Evolutionary conservation across 306 rosid genomes (phyloP), one percentile per base, ranked within the genome.

Genomic region (Corylus avellana): DNA sequence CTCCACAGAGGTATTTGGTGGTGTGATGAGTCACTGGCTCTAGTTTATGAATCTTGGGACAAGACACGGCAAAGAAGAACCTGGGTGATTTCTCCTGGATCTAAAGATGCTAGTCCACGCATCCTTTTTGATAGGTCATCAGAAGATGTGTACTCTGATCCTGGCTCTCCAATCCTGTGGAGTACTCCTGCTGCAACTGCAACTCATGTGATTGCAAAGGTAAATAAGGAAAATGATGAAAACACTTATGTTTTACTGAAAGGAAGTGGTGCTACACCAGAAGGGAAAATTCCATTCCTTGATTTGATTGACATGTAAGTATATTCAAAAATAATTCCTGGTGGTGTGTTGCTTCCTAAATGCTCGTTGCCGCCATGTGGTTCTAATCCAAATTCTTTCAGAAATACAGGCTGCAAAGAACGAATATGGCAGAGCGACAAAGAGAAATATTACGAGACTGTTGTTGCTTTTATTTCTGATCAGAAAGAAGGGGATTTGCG

Each of bases 101-200:
- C 86, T 70, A 83, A 84, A 69, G 96, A 90, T 55, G 77, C 75
- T 68, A 83, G 86, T 78, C 91, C 99, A 27, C 88, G 89, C 63
- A 84, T 95, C 83, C 88, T 95, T 39, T 93, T 95, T 79, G 99
- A 95, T 82, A 91, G 99, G 78, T 95, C 99, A 69, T 95, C 94
- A 32, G 99, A 95, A 91, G 99, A 95, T 84, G 97, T 95, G 20
- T 95, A 95, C 78, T 91, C 98, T 63, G 99, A 95, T 85, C 99
- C 99, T 78, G 99, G 99, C 70, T 93, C 98, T 74, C 96, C 99
- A 58, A 93, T 95, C 97, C 59, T 78, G 78, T 89, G 97, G 86
- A 90, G 98, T 83, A 95, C 99, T 77, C 86, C 91, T 76, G 79
- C 86, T 64, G 99, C 97, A 81, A 78, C 86, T 64, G 99, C 97